Evolutionary conservation across 805 yeast species (phyloP).

Genomic region (Zygoascus ofunaensis): DNA sequence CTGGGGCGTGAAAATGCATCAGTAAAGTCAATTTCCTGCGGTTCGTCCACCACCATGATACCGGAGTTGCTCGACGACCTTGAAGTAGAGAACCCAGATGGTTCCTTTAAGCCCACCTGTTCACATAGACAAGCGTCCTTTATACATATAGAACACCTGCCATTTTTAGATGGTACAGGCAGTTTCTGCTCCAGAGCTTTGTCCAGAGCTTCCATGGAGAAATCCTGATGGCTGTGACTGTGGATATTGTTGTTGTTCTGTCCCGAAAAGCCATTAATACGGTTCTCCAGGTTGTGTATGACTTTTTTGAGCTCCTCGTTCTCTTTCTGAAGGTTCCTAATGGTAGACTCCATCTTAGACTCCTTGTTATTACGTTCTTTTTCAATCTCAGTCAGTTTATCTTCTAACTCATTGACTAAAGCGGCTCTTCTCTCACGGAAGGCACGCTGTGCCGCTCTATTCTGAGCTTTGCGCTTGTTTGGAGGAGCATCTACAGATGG

Average conservation of each 20-base stretch:
- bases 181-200: slow-evolving; percentile 29
- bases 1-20: slow-evolving; percentile 26
- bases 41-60: slow-evolving; percentile 8
- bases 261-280: background rate
- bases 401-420: slow-evolving; percentile 68
- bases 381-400: slow-evolving; percentile 56
- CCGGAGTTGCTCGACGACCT: background rate
- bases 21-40: slow-evolving; percentile 52
- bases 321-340: slow-evolving; percentile 25
- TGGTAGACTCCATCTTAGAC: slow-evolving; percentile 14
- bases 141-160: slow-evolving; percentile 53
- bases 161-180: slow-evolving; percentile 22
- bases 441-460: slow-evolving; percentile 90
- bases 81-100: background rate
- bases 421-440: slow-evolving; percentile 82
- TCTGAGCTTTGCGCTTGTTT: slow-evolving; percentile 79
- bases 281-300: slow-evolving; percentile 23
- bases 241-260: background rate
- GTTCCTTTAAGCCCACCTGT: slow-evolving; percentile 22
- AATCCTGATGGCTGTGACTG: slow-evolving; percentile 4
- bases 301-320: slow-evolving; percentile 29
- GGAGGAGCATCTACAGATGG: slow-evolving; percentile 73
- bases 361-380: slow-evolving; percentile 52
- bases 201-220: slow-evolving; percentile 24
- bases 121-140: slow-evolving; percentile 66